Base-by-base conservation (phyloP, 495 filamentous ascomycete species). In the Rhizodiscina lignyota region DNA sequence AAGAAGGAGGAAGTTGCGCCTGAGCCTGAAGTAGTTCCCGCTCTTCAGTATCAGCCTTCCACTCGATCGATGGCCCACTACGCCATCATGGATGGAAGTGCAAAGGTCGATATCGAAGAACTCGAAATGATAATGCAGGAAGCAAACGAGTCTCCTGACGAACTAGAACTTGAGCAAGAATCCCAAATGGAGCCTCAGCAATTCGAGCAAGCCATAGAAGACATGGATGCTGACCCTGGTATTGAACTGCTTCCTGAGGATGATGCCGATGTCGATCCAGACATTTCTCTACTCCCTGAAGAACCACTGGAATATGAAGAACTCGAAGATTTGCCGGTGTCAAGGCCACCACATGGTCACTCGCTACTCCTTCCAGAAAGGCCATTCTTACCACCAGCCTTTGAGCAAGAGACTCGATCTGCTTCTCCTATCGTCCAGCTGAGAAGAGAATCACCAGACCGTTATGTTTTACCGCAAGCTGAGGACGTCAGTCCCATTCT, bases 41-140 rank as follows among this genome's bases (percentile, higher is more conserved):
- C 62, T 36, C 46, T 58, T 12, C 4, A 37, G 11, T 35, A 36
- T 30, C 41, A 44, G 34, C 27, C 41, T 35, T 26, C 56, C 44
- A 50, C 42, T 30, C 61, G 67, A 13, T 61, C 63, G 17, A 50
- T 71, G 38, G 75, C 85, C 2, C 85, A 91, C 47, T 94, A 94
- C 54, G 80, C 83, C 1, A 62, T 89, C 42, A 64, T 89, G 35
- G 84, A 89, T 42, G 62, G 70, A 20, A 72, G 68, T 2, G 80
- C 87, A 41, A 68, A 69, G 38, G 74, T 74, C 2, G 77, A 79
- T 35, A 48, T 66, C 5, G 68, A 69, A 21, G 72, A 79, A 42
- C 55, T 84, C 18, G 69, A 77, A 31, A 67, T 72, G 24, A 69
- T 86, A 13, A 61, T 85, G 32, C 68, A 70, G 22, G 72, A 48